A percentile compares a stretch with the other conserved stretches of the same genome.
Evolutionary conservation across 2,329 filamentous ascomycete genomes (phyloP).

Genomic region (Plectosphaerella cucumerina): DNA sequence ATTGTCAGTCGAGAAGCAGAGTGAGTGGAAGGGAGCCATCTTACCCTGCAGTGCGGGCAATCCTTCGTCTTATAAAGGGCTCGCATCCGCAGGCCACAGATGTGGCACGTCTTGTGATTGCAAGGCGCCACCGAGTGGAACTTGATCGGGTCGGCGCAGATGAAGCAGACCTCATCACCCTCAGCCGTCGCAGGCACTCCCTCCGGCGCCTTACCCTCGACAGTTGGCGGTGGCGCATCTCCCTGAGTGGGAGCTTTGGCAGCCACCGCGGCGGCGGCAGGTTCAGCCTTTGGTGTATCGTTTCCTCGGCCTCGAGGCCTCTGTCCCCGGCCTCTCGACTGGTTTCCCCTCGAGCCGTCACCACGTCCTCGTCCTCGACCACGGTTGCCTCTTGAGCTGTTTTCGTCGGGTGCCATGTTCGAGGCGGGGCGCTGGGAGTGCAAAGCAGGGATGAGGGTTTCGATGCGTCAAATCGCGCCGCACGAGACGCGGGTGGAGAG

Average conservation of each 20-base stretch:
- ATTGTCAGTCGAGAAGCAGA: constrained; percentile 14
- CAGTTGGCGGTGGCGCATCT: neutral
- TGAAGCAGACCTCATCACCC: constrained; percentile 89
- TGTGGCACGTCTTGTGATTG: constrained; percentile 95
- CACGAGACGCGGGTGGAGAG: too few species aligned
- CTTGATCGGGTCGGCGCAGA: constrained; percentile 86
- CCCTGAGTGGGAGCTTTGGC: neutral
- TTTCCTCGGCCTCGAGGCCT: constrained; percentile 10
- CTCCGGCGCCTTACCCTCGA: constrained; percentile 18
- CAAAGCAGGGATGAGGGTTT: neutral
- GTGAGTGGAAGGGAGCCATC: constrained; percentile 21
- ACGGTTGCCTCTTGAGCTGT: constrained; percentile 15
- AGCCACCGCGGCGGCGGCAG: neutral
- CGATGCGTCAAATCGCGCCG: too few species aligned
- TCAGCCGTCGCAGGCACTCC: constrained; percentile 18
- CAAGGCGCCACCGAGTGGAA: constrained; percentile 89
- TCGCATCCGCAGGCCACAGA: constrained; percentile 85
- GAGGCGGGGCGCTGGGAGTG: neutral
- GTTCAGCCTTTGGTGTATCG: neutral
- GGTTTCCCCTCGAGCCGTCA: constrained; percentile 15
- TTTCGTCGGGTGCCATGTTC: neutral
- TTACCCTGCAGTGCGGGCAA: constrained; percentile 89
- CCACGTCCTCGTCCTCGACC: constrained; percentile 32
- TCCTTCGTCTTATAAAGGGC: constrained; percentile 95
- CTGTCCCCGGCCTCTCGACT: constrained; percentile 21